Evolutionary conservation across 2,329 filamentous ascomycete genomes (phyloP), one percentile per base, ranked within the genome.

Genomic region (Venturia effusa): DNA sequence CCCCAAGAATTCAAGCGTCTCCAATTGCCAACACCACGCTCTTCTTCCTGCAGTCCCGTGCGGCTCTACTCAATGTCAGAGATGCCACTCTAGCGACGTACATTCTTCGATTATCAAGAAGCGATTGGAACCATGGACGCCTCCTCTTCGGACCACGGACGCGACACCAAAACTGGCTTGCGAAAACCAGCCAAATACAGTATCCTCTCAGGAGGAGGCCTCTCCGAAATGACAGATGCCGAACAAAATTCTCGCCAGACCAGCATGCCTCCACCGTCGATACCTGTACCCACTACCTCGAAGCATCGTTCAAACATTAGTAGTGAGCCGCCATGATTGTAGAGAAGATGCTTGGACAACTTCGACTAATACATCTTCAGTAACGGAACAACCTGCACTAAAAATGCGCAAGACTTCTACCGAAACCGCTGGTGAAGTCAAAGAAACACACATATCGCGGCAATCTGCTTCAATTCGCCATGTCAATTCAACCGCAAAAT

Each of bases 161-260:
- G 51, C 51, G 51, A 57, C 30, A 57, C 51, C 6, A 57, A 57
- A 15, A 75, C 75, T 39, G 69, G 71, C 41, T 66, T 77, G 40
- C 74, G 71, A 7, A 74, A 70, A 24, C 73, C 73, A 1, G 73
- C 69, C 63, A 71, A 70, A 39, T 70, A 73, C 34, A 68, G 68
- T 30, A 71, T 72, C 10, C 66, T 68, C 15, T 67, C 71, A 22
- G 68, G 67, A 70, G 67, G 73, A 57, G 45, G 45, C 45, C 76
- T 85, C 48, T 72, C 71, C 65, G 83, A 85, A 69, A 75, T 84
- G 72, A 80, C 77, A 37, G 74, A 78, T 4, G 77, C 81, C 15
- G 77, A 76, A 48, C 79, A 79, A 67, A 88, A 88, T 71, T 74
- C 78, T 68, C 80, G 83, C 62, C 51, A 57, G 51, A 73, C 71